Base-by-base conservation (phyloP, 306 rosid genomes). In the Prunus campanulata region DNA sequence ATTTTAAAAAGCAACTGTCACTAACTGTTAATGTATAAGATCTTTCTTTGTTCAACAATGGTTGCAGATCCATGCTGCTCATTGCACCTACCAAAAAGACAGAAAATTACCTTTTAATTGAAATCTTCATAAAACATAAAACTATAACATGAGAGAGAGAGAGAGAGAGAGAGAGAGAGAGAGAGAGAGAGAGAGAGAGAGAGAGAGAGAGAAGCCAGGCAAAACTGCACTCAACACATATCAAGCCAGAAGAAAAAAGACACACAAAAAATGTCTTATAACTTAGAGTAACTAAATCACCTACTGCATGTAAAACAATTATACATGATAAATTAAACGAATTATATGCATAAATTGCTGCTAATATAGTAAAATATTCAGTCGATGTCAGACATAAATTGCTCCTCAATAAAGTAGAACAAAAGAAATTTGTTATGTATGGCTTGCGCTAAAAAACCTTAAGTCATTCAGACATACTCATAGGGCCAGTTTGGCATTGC, bases 41-140 rank as follows among this genome's bases (percentile, higher is more conserved):
- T 86, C 60, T 82, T 81, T 82, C 86, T 82, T 82, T 83, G 74
- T 87, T 79, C 79, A 82, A 81, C 85, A 82, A 64, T 44, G 89
- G 83, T 75, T 79, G 89, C 87, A 85, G 81, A 72, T 80, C 84
- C 81, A 78, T 75, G 79, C 83, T 68, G 74, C 83, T 68, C 47
- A 64, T 49, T 83, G 71, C 69, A 73, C 96, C 93, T 91, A 91
- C 83, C 75, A 76, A 63, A 73, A 77, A 78, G 49, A 18, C 59
- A 84, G 27, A 63, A 55, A 61, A 75, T 75, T 72, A 72, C 57
- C 42, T 56, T 86, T 82, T 56, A 24, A 62, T 62, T 20, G 48
- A 44, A 57, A 42, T 8, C 19, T 59, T 22, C 16, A 72, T 35
- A 72, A 8, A 61, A 19, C 16, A 72, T 35, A 72, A 8, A 61